A percentile compares a stretch with the other conserved stretches of the same genome.
Evolutionary conservation across 805 yeast species (phyloP).

Genomic region (Hanseniaspora occidentalis): DNA sequence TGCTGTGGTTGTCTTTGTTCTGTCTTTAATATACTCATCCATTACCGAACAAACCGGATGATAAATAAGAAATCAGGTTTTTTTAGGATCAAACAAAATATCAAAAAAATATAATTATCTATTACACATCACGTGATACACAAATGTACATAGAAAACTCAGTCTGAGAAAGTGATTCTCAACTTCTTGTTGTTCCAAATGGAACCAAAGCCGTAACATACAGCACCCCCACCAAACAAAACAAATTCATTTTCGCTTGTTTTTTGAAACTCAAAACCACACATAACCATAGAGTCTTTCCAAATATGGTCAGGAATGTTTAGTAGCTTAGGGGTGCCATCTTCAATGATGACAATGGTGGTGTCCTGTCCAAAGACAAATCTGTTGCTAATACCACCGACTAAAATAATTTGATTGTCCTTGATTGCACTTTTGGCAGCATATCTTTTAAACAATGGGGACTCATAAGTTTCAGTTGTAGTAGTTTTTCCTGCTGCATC

Average conservation of each 20-base stretch:
- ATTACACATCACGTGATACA: too few species aligned
- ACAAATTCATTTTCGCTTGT: conserved; percentile 12
- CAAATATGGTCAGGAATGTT: conserved; percentile 27
- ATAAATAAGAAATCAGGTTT: too few species aligned
- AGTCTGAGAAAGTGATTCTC: conserved; percentile 2
- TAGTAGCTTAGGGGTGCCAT: conserved; percentile 14
- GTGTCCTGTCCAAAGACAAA: conserved; percentile 23
- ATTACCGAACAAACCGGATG: too few species aligned
- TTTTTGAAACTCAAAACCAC: conserved; percentile 37
- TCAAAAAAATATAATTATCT: too few species aligned
- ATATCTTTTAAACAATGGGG: conserved; percentile 32
- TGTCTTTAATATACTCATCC: too few species aligned
- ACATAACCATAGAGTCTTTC: conserved; percentile 33
- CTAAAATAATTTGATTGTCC: conserved; percentile 27
- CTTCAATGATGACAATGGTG: conserved; percentile 24
- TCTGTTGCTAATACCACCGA: conserved; percentile 45
- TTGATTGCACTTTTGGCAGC: conserved; percentile 32
- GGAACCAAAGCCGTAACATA: conserved; percentile 71
- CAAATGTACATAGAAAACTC: not conserved
- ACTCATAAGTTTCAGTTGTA: conserved; percentile 18
- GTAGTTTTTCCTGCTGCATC: conserved; percentile 11
- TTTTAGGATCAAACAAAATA: too few species aligned
- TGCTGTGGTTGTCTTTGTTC: not conserved
- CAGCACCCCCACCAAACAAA: conserved; percentile 60
- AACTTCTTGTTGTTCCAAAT: conserved; percentile 28